A percentile compares a stretch with the other conserved stretches of the same genome.
Conservation (phyloP, 2,329 filamentous ascomycete genomes). For the Colletotrichum filicis region DNA sequence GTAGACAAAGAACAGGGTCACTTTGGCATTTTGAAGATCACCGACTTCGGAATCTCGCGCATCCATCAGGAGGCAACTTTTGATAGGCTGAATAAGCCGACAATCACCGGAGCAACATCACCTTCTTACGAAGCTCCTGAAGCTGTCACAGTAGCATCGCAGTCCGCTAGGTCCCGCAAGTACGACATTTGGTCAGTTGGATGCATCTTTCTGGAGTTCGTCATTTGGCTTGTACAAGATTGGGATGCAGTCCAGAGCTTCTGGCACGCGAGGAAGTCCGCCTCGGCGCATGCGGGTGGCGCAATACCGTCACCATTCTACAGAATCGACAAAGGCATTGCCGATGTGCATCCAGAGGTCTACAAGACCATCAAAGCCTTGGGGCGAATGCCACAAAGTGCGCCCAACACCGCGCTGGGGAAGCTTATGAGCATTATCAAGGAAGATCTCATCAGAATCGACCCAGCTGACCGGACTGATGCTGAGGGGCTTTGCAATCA, state of each 20-base stretch:
- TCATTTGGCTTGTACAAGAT: constrained; percentile 36
- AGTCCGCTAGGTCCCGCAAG: constrained; percentile 23
- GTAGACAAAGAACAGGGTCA: too few relatives aligned
- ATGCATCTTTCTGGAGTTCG: constrained; percentile 40
- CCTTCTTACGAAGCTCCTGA: background rate
- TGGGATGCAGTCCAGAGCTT: background rate
- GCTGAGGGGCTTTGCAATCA: background rate
- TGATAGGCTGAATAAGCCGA: background rate
- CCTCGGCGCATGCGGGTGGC: background rate
- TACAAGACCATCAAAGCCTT: background rate
- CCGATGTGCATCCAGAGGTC: background rate
- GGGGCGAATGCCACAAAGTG: background rate
- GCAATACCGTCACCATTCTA: background rate
- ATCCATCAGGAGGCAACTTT: background rate
- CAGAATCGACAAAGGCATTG: background rate
- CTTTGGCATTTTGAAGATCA: too few relatives aligned
- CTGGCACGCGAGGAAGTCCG: background rate
- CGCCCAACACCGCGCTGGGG: background rate
- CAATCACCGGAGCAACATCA: background rate
- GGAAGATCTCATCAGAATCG: background rate
- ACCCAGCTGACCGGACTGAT: background rate
- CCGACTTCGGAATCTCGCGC: background rate
- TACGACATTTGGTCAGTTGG: constrained; percentile 43
- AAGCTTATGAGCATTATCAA: background rate
- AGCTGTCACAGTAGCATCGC: background rate